Evolutionary conservation across 176 grass and related monocot genomes (phyloP), one percentile per base, ranked within the genome.

Genomic region (Oryza rufipogon): DNA sequence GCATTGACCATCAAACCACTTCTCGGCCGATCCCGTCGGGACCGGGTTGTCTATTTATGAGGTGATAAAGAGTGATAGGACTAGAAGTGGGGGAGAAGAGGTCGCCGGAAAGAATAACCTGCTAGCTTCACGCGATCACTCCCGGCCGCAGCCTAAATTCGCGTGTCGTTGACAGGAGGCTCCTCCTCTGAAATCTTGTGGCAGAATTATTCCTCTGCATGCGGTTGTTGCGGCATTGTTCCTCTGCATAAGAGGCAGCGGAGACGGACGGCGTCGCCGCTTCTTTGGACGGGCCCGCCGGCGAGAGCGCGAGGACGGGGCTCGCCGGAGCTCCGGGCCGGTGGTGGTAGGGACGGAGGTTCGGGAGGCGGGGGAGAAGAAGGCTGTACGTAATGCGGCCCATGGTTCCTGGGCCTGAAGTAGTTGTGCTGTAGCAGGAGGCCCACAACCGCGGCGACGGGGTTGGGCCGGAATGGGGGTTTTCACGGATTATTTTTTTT

Each of bases 1-100:
- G 77, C 11, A 81, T 81, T 68, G 70, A 80, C 84, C 69, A 66
- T 28, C 42, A 56, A 56, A 47, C 70, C 39, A 46, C 4, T 36
- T 39, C n/a, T 3, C 45, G 30, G 19, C 48, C 72, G 72, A 30
- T 13, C 14, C 11, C 22, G 3, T 14, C 1, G n/a, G n/a, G 30
- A 32, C 30, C 30, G 30, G 72, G 3, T 19, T 23, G 6, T 47
- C 46, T 81, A 13, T 80, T 58, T 81, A 17, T 3, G 5, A 14
- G 65, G 6, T 30, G 28, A 28, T 20, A 32, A 32, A 54, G 17
- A 19, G 51, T 7, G 20, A 23, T 22, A 1, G 7, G 58, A 9
- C 10, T 0, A 23, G 19, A 9, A 9, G 30, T 32, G 30, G 30
- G 30, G 30, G 58, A 63, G 58, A 23, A 23, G 32, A 39, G 34